Base-by-base conservation (phyloP, 805 yeast genomes). In the Komagataella phaffii region DNA sequence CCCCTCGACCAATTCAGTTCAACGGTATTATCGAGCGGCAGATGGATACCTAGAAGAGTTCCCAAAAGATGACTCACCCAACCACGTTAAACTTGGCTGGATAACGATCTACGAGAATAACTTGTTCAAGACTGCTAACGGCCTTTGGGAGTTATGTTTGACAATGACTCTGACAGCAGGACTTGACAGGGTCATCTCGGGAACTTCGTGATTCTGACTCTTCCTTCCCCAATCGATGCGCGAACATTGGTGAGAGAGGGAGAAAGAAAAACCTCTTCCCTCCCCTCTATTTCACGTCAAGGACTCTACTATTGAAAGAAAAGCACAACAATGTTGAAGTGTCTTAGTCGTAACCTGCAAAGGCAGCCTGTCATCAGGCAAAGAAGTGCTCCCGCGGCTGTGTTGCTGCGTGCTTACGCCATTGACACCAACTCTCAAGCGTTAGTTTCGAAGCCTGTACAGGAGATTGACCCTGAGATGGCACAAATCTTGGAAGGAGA, bases 391-490 rank as follows among this genome's bases (percentile, higher is more conserved):
- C 10, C 14, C 40, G 40, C 40, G 3, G 40, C 40, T 14, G 40
- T 30, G 40, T 30, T 30, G 40, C 40, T 30, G 56, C 62, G 65
- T 58, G 21, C 70, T 18, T 75, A 76, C 68, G 76, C 78, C 53
- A 64, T 77, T 54, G 66, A 79, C 17, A 64, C 75, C 24, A 63
- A 74, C 53, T 77, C 79, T 51, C 72, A 69, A 61, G 70, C 71
- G 52, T 66, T 83, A 54, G 73, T 83, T 51, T 82, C 85, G 52
- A 79, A 81, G 57, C 75, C 73, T 62, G 83, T 84, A 55, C 66
- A 76, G 53, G 85, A 81, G 46, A 74, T 81, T 53, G 97, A 89
- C 65, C 91, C 95, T 49, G 96, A 90, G 66, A 88, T 90, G 72
- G 81, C 79, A 56, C 74, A 77, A 51, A 89, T 91, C 66, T 74